Evolutionary conservation across 108 stramenopile genomes (phyloP).

Genomic region (Nitzschia palea): DNA sequence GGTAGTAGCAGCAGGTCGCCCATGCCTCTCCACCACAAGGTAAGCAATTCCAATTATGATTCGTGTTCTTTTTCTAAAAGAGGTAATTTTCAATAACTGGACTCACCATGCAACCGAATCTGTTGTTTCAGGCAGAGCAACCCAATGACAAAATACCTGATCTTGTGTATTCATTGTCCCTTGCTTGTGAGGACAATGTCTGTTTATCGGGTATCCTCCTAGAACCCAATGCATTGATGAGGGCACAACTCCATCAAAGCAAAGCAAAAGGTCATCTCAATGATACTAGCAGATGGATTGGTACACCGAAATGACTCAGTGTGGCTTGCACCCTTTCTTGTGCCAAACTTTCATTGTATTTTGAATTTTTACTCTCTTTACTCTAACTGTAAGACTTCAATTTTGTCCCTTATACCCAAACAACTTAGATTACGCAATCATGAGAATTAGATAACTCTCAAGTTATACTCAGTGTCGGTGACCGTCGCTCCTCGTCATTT

Average conservation of each 20-base stretch:
- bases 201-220: not conserved
- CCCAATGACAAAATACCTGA: not conserved
- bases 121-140: not conserved
- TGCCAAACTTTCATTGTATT: not conserved
- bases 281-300: not conserved
- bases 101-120: not conserved
- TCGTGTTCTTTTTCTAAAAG: not conserved
- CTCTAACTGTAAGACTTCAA: not conserved
- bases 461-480: no score
- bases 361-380: not conserved
- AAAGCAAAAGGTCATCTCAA: not conserved
- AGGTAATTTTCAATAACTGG: not conserved
- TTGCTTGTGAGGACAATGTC: not conserved
- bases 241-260: not conserved
- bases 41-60: not conserved
- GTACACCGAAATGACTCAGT: not conserved
- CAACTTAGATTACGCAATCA: no score
- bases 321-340: not conserved
- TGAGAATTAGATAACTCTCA: no score
- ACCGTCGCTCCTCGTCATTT: no score
- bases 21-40: not conserved
- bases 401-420: no score
- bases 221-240: not conserved
- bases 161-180: not conserved
- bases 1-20: not conserved